Base-by-base conservation (phyloP, 176 grass and related monocot genomes). In the Themeda triandra region DNA sequence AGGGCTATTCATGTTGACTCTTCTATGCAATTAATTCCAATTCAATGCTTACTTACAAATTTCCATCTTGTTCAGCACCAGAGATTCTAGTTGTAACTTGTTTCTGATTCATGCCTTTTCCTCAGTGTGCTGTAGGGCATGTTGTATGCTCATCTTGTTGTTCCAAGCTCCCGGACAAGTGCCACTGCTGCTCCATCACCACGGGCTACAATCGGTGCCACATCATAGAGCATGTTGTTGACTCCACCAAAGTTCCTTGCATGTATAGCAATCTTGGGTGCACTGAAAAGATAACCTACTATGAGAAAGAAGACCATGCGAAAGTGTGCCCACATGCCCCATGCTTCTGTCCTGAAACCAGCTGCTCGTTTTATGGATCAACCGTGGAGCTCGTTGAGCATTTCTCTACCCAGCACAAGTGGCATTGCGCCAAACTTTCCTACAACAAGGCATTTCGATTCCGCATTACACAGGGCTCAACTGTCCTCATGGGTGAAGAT, bases 161-260 rank as follows among this genome's bases (percentile, higher is more conserved):
- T 37, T 29, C 58, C 66, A 88, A 58, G 46, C 64, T 88, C 62
- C 36, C 32, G 11, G 73, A 83, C 51, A 79, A 53, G 33, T 88
- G 86, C 37, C 86, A 82, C n/a, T 68, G 63, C 53, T 88, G 86
- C 62, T 83, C 44, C 18, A 36, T 65, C 5, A 53, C 86, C 37
- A 88, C 73, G 1, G 80, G 79, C 46, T 82, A 83, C 71, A 88
- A 88, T 45, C 73, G 86, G 45, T 88, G 86, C 80, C 35, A 83
- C 12, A 80, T 80, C 30, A 74, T 88, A 18, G 82, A 88, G 69
- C 76, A 88, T 58, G 58, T 88, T 27, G 71, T 88, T 30, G 51
- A 25, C 5, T 78, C 64, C 69, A 84, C 48, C 17, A 88, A 88
- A 63, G 86, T 88, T 76, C 30, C 64, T 35, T 88, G 86, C 71